Evolutionary conservation across 371 early-diverging fungal species (phyloP).

Genomic region (Batrachochytrium dendrobatidis): DNA sequence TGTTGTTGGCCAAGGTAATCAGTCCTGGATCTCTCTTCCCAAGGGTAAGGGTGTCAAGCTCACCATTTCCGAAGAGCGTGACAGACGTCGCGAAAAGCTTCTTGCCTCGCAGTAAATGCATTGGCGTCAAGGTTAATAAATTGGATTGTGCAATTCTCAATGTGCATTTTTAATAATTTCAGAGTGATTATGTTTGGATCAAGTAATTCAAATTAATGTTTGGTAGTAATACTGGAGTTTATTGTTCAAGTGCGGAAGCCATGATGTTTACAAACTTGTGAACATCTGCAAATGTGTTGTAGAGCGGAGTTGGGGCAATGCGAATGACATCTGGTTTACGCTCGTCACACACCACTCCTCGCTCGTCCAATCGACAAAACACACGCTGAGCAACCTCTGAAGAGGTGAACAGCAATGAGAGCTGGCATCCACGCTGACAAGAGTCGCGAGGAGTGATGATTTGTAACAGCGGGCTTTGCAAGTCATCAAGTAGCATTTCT

Average conservation of each 20-base stretch:
- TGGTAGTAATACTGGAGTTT: neutral
- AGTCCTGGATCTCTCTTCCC: slow-evolving; percentile 88
- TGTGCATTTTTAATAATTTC: too few relatives aligned
- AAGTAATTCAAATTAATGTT: too few relatives aligned
- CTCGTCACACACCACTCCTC: slow-evolving; percentile 84
- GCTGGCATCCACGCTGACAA: slow-evolving; percentile 76
- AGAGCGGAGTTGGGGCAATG: slow-evolving; percentile 83
- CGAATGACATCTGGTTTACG: slow-evolving; percentile 89
- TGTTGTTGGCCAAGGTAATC: slow-evolving; percentile 80
- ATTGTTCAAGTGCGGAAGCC: neutral
- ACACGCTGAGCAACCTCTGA: slow-evolving; percentile 52
- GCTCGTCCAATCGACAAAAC: slow-evolving; percentile 29
- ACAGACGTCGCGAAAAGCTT: slow-evolving; percentile 42
- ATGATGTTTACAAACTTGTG: slow-evolving; percentile 15
- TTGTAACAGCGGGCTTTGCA: slow-evolving; percentile 41
- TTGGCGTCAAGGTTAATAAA: too few relatives aligned
- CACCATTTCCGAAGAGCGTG: slow-evolving; percentile 96
- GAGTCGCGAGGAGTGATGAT: slow-evolving; percentile 79
- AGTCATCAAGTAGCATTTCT: slow-evolving; percentile 50
- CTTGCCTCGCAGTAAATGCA: neutral
- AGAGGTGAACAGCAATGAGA: slow-evolving; percentile 65
- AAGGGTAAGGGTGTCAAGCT: slow-evolving; percentile 97
- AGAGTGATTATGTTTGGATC: too few relatives aligned
- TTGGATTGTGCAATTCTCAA: too few relatives aligned
- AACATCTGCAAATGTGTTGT: slow-evolving; percentile 81